These are phyloP conservation scores for Colletotrichum sp. DNA, from an alignment of 2,329 filamentous ascomycete species.

Conservation along the genomic window DNA sequence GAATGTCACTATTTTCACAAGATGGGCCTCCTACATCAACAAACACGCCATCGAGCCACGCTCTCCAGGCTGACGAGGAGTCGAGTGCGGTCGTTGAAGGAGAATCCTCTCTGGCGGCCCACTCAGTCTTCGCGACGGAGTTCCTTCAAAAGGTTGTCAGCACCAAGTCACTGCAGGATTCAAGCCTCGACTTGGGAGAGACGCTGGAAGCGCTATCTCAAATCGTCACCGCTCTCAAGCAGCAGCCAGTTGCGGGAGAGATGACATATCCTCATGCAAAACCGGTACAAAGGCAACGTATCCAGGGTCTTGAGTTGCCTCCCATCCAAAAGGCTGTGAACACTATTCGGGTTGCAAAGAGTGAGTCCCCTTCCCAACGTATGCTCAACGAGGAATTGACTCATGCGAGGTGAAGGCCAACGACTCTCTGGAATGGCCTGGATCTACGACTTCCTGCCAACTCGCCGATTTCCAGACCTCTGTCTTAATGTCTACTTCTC, in stretches of 20 bases:
- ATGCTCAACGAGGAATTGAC: neutral
- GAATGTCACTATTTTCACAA: neutral
- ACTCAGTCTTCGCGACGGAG: conserved; percentile 51
- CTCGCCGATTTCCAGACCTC: conserved; percentile 34
- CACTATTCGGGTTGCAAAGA: conserved; percentile 1
- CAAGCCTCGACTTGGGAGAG: conserved; percentile 36
- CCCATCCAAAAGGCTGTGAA: conserved; percentile 20
- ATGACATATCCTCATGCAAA: conserved; percentile 30
- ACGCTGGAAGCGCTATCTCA: conserved; percentile 39
- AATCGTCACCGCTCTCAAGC: conserved; percentile 30
- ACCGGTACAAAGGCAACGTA: neutral
- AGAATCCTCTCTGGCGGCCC: conserved; percentile 49
- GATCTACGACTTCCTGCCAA: conserved; percentile 33
- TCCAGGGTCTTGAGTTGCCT: conserved; percentile 15
- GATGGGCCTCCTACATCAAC: conserved; percentile 7
- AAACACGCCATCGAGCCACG: conserved; percentile 16
- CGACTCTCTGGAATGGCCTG: conserved; percentile 24
- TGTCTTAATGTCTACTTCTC: conserved; percentile 39
- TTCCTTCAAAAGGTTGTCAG: conserved; percentile 44
- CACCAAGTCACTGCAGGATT: conserved; percentile 25
- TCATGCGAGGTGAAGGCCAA: neutral
- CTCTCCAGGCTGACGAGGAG: conserved; percentile 19
- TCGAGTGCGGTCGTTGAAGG: conserved; percentile 43
- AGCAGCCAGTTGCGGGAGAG: conserved; percentile 28
- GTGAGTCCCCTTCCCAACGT: neutral